phyloP scores from a whole-genome alignment of 2,329 filamentous ascomycete species.

The Epichloe elymi region DNA sequence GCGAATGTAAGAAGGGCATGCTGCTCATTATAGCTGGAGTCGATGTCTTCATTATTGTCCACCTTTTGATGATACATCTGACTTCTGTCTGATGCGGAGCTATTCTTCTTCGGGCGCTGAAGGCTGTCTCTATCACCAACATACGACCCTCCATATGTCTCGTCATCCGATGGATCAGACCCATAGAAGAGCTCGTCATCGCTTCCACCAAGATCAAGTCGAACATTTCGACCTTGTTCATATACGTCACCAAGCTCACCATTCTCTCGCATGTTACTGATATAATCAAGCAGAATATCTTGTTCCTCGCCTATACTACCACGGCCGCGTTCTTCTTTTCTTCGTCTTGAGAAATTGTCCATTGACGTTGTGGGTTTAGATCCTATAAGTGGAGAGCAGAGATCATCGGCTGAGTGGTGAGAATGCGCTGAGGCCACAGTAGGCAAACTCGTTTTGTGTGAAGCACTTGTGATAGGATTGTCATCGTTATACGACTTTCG shows the following conservation, averaged over 20 bases:
- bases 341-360: background rate
- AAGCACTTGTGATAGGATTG: background rate
- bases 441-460: background rate
- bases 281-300: conserved; percentile 55
- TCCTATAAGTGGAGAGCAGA: background rate
- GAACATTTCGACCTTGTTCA: conserved; percentile 42
- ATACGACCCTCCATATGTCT: background rate
- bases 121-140: background rate
- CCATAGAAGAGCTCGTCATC: conserved; percentile 9
- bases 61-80: background rate
- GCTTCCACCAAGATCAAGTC: conserved; percentile 16
- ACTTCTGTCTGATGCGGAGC: background rate
- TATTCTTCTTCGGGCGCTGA: background rate
- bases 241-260: conserved; percentile 47
- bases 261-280: conserved; percentile 47
- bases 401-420: background rate
- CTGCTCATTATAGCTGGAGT: conserved; percentile 10
- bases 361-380: background rate
- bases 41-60: background rate
- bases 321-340: background rate
- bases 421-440: background rate
- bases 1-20: conserved; percentile 14
- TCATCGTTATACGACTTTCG: conserved; percentile 22
- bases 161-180: background rate
- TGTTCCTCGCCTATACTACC: conserved; percentile 23